Evolutionary conservation across 2,329 filamentous ascomycete genomes (phyloP).

Genomic region (Cadophora sp.): DNA sequence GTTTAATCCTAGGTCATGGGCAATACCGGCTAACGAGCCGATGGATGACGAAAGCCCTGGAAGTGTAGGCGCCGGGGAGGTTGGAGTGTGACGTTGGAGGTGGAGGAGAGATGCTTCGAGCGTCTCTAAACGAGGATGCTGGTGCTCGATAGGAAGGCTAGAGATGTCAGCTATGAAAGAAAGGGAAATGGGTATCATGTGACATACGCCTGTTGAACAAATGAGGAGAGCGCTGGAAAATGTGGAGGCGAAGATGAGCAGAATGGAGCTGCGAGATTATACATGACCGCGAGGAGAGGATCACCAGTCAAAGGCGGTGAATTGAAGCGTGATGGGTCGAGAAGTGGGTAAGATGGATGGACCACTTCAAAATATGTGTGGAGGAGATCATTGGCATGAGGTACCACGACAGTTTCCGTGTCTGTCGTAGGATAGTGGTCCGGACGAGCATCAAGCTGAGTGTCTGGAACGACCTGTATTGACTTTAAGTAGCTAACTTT

Average conservation of each 20-base stretch:
- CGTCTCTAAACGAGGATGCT: constrained; percentile 38
- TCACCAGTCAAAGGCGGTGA: constrained; percentile 29
- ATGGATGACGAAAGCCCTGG: constrained; percentile 32
- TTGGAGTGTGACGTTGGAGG: constrained; percentile 33
- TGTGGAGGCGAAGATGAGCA: constrained; percentile 32
- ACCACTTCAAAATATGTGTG: constrained; percentile 39
- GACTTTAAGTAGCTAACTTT: not conserved
- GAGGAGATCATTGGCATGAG: constrained; percentile 33
- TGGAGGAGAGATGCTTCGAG: constrained; percentile 38
- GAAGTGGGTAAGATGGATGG: constrained; percentile 38
- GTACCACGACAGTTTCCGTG: constrained; percentile 35
- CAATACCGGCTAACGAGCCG: constrained; percentile 36
- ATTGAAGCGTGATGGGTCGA: constrained; percentile 38
- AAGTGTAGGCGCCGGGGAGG: constrained; percentile 26
- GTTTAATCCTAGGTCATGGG: constrained; percentile 44
- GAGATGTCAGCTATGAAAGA: constrained; percentile 5
- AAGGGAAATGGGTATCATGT: not conserved
- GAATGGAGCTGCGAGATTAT: constrained; percentile 38
- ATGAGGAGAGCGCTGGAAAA: constrained; percentile 31
- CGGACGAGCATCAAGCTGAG: constrained; percentile 36
- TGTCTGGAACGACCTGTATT: constrained; percentile 39
- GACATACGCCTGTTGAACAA: constrained; percentile 36
- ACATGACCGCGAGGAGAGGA: constrained; percentile 37
- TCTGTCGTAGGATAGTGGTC: constrained; percentile 37
- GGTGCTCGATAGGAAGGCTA: constrained; percentile 38